Base-by-base conservation (phyloP, 2,329 filamentous ascomycete genomes). In the Ophiostoma fasciatum region DNA sequence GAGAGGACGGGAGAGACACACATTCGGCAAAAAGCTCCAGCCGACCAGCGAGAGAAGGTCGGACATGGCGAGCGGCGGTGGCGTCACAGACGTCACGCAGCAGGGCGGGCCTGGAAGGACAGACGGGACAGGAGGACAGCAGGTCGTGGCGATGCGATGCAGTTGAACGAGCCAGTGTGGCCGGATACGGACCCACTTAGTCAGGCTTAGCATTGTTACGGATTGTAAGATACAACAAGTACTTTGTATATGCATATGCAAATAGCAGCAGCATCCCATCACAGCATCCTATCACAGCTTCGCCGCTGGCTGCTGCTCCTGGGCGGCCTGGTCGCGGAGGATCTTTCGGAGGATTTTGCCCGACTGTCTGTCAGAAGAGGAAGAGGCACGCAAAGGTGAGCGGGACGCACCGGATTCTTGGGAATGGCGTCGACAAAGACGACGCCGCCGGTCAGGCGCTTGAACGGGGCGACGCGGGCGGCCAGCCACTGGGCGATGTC, bases 371-470 rank as follows among this genome's bases (percentile, higher is more conserved):
- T 42, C 23, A 35, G n/a, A 27, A n/a, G 11, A 25, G n/a, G 25
- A 32, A 2, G 8, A 29, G 4, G 13, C 13, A 26, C 12, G 28
- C 7, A 17, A 23, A 9, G 36, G 11, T 4, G 15, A 17, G 22
- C 23, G 21, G 28, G 32, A 56, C 64, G 51, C 49, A 74, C 71
- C 26, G 74, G 72, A 45, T 78, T 81, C 59, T 78, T 81, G 3
- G 80, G 80, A 33, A 85, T 75, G 5, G 58, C 60, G 29, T 81
- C 71, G 2, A 76, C 56, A 51, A 84, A 82, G 11, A 67, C 60
- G 2, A 87, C 72, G 2, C 81, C 81, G 0, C 81, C 81, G 21
- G 63, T 71, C 33, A 85, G 60, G 42, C 71, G 63, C 56, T 87
- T 87, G 46, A 77, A 70, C 31, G 58, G 60, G 2, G 71, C 66